These are phyloP conservation scores for Salix suchowensis DNA, from an alignment of 345 rosid genomes.

Conservation along the genomic window DNA sequence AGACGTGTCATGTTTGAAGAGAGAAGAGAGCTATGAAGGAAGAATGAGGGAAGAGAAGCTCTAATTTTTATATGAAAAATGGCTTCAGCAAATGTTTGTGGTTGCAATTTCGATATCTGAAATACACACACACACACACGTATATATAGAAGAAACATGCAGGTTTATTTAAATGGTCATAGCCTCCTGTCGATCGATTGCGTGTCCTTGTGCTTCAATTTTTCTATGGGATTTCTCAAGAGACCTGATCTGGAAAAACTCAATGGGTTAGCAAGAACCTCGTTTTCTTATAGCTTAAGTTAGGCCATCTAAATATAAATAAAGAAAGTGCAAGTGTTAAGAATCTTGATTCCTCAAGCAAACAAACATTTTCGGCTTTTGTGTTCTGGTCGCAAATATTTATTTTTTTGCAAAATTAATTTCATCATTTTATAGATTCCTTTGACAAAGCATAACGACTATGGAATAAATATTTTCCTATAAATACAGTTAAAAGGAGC, in stretches of 20 bases:
- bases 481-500: no score
- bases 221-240: not conserved
- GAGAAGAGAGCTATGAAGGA: not conserved
- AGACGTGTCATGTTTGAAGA: conserved; percentile 28
- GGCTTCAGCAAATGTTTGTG: not conserved
- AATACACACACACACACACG: not conserved
- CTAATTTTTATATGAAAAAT: not conserved
- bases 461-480: not conserved
- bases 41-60: not conserved
- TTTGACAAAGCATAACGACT: not conserved
- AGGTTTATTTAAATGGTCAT: not conserved
- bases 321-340: not conserved
- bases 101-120: not conserved
- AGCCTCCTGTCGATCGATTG: not conserved
- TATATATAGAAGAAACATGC: not conserved
- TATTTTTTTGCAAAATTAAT: not conserved
- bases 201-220: not conserved
- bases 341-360: not conserved
- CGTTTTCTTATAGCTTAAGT: not conserved
- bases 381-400: not conserved
- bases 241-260: not conserved
- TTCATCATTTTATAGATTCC: not conserved
- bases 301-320: not conserved
- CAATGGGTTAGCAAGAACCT: not conserved
- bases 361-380: not conserved